Percentiles rank a stretch among this genome's conserved stretches.
Conservation (phyloP, 164 flowering plant species). For the Chloranthus sessilifolius region DNA sequence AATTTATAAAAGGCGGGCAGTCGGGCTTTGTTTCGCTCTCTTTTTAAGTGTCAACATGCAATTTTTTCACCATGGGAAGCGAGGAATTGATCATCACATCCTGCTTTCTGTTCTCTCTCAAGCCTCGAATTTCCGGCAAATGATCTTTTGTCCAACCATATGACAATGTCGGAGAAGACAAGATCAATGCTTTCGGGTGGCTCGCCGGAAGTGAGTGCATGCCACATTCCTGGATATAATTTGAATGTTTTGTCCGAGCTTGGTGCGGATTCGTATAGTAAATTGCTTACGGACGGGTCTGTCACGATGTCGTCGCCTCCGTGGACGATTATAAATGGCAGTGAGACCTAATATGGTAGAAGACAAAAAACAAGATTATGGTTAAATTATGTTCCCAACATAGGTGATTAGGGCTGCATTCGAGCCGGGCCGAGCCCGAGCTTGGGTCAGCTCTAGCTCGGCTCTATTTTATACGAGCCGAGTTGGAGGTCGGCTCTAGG, state of each 20-base stretch:
- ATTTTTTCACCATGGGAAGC: neutral
- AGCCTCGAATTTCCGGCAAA: conserved; percentile 27
- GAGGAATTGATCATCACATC: conserved; percentile 16
- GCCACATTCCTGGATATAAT: conserved; percentile 80
- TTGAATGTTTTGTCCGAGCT: conserved; percentile 71
- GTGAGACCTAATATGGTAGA: conserved; percentile 54
- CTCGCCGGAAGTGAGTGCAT: conserved; percentile 72
- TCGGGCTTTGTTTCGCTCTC: too few species aligned
- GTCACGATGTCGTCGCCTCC: conserved; percentile 79
- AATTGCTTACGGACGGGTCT: conserved; percentile 48
- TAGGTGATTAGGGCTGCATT: too few species aligned
- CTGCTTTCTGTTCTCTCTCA: conserved; percentile 43
- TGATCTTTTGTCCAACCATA: conserved; percentile 51
- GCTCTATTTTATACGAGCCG: too few species aligned
- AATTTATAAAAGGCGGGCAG: too few species aligned
- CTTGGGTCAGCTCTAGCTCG: too few species aligned
- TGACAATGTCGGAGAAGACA: conserved; percentile 53
- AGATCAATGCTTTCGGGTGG: conserved; percentile 37
- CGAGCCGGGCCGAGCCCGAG: too few species aligned
- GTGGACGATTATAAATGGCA: conserved; percentile 72
- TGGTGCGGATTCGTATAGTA: conserved; percentile 42
- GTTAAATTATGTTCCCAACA: too few species aligned
- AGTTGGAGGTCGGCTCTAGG: too few species aligned
- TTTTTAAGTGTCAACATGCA: too few species aligned
- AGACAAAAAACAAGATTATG: too few species aligned